Conservation (phyloP, 805 yeast species). For the Saccharomycopsis fibuligera region DNA sequence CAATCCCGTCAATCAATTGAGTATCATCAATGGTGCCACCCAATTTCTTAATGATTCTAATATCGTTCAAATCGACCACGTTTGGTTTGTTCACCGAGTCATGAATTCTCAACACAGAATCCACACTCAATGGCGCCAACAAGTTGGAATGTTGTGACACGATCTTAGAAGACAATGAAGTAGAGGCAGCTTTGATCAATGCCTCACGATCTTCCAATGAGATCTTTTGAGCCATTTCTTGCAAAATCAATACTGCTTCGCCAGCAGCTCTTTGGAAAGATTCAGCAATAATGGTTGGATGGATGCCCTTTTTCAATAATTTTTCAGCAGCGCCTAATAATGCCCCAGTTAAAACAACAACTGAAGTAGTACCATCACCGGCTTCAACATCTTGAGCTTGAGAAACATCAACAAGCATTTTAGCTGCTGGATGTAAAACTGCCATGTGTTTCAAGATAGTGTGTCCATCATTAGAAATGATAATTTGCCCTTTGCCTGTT, state of each 20-base stretch:
- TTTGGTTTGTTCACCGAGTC: slow-evolving; percentile 40
- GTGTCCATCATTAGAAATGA: slow-evolving; percentile 97
- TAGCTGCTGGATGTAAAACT: slow-evolving; percentile 96
- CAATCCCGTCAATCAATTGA: slow-evolving; percentile 87
- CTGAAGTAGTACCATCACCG: slow-evolving; percentile 99
- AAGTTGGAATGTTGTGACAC: slow-evolving; percentile 86
- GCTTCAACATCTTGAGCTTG: slow-evolving; percentile 99
- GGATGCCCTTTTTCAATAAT: slow-evolving; percentile 82
- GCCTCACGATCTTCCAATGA: slow-evolving; percentile 77
- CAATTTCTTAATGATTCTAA: slow-evolving; percentile 83
- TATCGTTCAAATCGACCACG: slow-evolving; percentile 75
- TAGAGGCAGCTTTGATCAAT: slow-evolving; percentile 84
- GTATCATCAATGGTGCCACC: slow-evolving; percentile 99
- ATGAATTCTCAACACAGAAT: slow-evolving; percentile 72
- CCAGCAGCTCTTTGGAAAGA: slow-evolving; percentile 84
- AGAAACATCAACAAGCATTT: slow-evolving; percentile 94
- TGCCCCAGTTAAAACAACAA: slow-evolving; percentile 92
- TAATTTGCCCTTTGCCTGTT: slow-evolving; percentile 85
- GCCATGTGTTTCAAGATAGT: slow-evolving; percentile 97
- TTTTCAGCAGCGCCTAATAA: slow-evolving; percentile 92
- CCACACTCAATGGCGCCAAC: slow-evolving; percentile 91
- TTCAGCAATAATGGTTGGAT: slow-evolving; percentile 92
- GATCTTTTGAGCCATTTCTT: slow-evolving; percentile 79
- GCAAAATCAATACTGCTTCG: slow-evolving; percentile 72
- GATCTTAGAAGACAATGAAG: slow-evolving; percentile 90